Base-by-base conservation (phyloP, 768 basidiomycete species). In the Boletus barrowsii region DNA sequence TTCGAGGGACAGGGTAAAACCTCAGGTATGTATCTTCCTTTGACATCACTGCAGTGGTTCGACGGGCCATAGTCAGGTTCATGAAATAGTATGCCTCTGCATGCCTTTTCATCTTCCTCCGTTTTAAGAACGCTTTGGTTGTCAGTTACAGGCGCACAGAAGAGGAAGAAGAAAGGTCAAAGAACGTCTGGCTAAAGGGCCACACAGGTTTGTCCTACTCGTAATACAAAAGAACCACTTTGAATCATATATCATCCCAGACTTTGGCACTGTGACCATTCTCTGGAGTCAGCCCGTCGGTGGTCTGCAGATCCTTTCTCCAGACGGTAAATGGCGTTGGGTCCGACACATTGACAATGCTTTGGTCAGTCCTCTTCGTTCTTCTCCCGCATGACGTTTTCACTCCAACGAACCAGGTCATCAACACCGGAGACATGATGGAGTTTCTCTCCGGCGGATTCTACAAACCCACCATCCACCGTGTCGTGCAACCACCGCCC, bases 281-380 rank as follows among this genome's bases (percentile, higher is more conserved):
- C 71, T 86, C 6, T 84, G 78, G 73, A 81, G 79, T 47, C 83
- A 86, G 55, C 83, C 84, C 4, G 73, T 85, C 10, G 71, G 77
- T 6, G 83, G 77, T 0, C 70, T 84, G 1, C 83, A 85, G 52
- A 84, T 85, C 48, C 69, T 82, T 3, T 75, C 76, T 0, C 72
- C 63, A 0, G 80, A 82, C 39, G 79, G 79, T 0, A 71, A 72
- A 37, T 84, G 83, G 83, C 75, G 74, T 36, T 83, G 80, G 81
- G 74, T 84, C 18, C 77, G 74, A 44, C 82, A 84, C 54, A 73
- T 83, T 13, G 79, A 81, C 17, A 80, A 84, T 56, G 82, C 81
- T 0, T 64, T 84, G 13, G 82, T 83, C 49, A 22, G 73, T 55
- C 29, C 10, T 15, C 35, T 7, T 10, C 6, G 11, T 14, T 11